Base-by-base conservation (phyloP, 352 stramenopile species). In the Blastocystis sp. region DNA sequence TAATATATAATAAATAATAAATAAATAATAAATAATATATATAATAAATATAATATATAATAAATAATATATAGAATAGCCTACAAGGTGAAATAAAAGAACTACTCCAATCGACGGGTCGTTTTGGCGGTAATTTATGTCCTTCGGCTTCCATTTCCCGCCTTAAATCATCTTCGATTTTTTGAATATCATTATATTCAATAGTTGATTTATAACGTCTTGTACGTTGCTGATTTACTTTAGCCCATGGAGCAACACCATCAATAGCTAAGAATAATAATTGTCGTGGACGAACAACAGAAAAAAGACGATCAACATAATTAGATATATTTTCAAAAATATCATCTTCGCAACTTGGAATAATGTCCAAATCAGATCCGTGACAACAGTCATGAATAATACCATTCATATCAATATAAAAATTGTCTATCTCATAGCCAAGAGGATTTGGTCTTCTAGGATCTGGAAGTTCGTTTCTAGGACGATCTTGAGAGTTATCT, bases 331-430 rank as follows among this genome's bases (percentile, higher is more conserved):
- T 75, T 30, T 76, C 71, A 62, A 84, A 84, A 76, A 88, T 84
- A 57, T 88, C 78, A 55, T 83, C 78, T 48, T 86, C 79, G 11
- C 77, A 86, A 41, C 80, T 80, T 4, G 76, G 75, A 24, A 80
- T 56, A 27, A 74, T 72, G 56, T 80, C 72, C 35, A 80, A 69
- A 2, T 70, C 72, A 68, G 86, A 78, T 21, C 77, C 75, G 67
- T 88, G 80, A 6, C 77, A 76, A 49, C 77, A 85, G 35, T 79
- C 77, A 58, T 89, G 80, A 69, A 89, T 86, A 28, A 89, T 74
- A 2, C 80, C 80, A 64, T 89, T 89, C 80, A 89, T 88, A 48
- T 89, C 80, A 23, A 89, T 72, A 47, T 83, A 89, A 23, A 89
- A 67, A 65, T 88, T 88, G 67, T 88, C 80, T 25, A 83, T 73